Conservation (phyloP, 2,329 filamentous ascomycete species). For the Onygenales sp. region DNA sequence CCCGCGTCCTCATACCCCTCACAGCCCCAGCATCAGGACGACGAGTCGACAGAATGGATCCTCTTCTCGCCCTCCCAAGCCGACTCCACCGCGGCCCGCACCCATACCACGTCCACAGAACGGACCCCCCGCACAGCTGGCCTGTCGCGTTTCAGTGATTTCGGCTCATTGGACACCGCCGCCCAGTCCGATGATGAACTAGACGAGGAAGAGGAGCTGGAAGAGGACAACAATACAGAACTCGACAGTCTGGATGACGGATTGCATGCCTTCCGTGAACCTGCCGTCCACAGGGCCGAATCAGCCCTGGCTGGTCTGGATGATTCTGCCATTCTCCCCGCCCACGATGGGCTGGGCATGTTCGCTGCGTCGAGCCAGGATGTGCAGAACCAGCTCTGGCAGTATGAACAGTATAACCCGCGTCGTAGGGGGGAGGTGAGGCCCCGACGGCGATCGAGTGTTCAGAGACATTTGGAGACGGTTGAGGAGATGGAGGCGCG, state of each 20-base stretch:
- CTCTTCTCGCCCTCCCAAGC: conserved; percentile 65
- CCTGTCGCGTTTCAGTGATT: conserved; percentile 66
- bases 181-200: conserved; percentile 37
- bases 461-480: conserved; percentile 48
- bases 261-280: conserved; percentile 73
- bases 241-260: conserved; percentile 91
- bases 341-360: conserved; percentile 83
- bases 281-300: conserved; percentile 18
- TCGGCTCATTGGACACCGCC: conserved; percentile 59
- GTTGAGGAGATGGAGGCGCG: conserved; percentile 48
- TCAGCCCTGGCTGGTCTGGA: conserved; percentile 35
- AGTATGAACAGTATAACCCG: conserved; percentile 79
- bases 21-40: conserved; percentile 34
- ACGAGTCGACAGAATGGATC: conserved; percentile 88
- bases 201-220: conserved; percentile 46
- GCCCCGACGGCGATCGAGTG: conserved; percentile 44
- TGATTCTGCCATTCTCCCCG: conserved; percentile 65
- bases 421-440: conserved; percentile 45
- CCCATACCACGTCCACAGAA: conserved; percentile 55
- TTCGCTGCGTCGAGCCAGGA: conserved; percentile 57
- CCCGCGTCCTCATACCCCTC: conserved; percentile 7
- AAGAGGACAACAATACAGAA: conserved; percentile 39
- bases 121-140: conserved; percentile 58
- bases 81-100: conserved; percentile 54
- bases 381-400: conserved; percentile 77